Conservation (phyloP, 169 alveolate species). For the Cryptosporidium ubiquitum region DNA sequence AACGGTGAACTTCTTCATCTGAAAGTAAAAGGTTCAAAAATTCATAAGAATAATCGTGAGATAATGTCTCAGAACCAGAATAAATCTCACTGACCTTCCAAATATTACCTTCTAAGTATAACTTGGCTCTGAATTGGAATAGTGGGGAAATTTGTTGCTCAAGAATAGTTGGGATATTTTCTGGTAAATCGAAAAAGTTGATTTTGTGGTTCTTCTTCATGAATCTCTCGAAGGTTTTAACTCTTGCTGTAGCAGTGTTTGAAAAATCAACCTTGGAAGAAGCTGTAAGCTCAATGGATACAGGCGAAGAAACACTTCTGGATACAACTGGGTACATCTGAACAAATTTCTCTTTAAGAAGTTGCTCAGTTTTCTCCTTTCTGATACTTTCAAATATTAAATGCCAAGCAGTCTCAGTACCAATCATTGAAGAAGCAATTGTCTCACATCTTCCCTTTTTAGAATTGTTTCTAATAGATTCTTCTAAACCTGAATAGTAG, state of each 20-base stretch:
- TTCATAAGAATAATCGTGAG: slow-evolving; percentile 16
- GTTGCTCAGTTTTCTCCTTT: background rate
- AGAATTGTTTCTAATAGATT: slow-evolving; percentile 14
- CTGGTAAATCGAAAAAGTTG: slow-evolving; percentile 19
- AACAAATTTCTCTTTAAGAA: background rate
- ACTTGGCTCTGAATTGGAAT: slow-evolving; percentile 53
- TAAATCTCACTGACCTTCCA: slow-evolving; percentile 34
- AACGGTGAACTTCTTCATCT: background rate
- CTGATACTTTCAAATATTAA: slow-evolving; percentile 25
- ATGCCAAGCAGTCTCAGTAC: slow-evolving; percentile 25
- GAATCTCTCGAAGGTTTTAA: slow-evolving; percentile 26
- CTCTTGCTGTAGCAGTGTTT: slow-evolving; percentile 12
- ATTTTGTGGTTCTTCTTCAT: background rate
- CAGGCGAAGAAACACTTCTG: slow-evolving; percentile 8
- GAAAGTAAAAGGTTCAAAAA: slow-evolving; percentile 32
- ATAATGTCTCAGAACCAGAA: background rate
- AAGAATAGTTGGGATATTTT: slow-evolving; percentile 8
- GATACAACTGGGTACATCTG: slow-evolving; percentile 26
- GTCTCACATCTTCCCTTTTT: slow-evolving; percentile 14
- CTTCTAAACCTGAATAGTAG: background rate
- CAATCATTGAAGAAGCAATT: slow-evolving; percentile 4
- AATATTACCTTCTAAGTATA: background rate
- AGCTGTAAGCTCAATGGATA: slow-evolving; percentile 19
- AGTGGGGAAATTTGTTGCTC: slow-evolving; percentile 43
- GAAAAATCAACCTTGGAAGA: background rate